Base-by-base conservation (phyloP, 495 filamentous ascomycete genomes). In the Halenospora varia region DNA sequence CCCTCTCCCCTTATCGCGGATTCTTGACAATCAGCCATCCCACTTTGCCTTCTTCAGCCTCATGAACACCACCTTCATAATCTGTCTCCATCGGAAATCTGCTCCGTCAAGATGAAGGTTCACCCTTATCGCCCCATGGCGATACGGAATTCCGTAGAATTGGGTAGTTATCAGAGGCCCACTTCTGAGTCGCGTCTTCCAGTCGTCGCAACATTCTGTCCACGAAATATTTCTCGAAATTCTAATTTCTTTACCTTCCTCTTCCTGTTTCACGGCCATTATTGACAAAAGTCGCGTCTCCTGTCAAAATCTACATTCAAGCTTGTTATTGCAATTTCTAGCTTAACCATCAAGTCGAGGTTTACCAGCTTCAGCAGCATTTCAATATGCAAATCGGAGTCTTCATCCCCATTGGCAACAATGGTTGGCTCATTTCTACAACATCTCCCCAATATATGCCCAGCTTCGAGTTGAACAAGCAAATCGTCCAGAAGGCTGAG, bases 381-480 rank as follows among this genome's bases (percentile, higher is more conserved):
- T 46, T 49, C 57, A 35, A 23, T 18, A 59, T 59, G 56, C 48
- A 68, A 22, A 68, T 70, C 46, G 63, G 68, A 2, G 62, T 70
- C 55, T 70, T 70, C 57, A 63, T 68, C 54, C 68, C 68, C 24
- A 68, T 66, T 47, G 62, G 66, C 50, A 71, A 67, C 55, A 71
- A 71, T 62, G 66, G 68, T 42, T 71, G 65, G 66, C 53, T 69
- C 17, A 68, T 71, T 35, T 66, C 62, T 13, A 69, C 66, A 10
- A 66, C 61, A 10, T 53, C 66, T 0, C 68, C 68, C 6, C 66
- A 71, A 51, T 69, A 69, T 51, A 66, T 60, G 59, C 66, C 66
- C 17, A 64, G 52, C 49, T 71, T 66, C 29, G 66, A 69, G 51
- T 61, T 71, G 18, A 71, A 71, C 61, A 69, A 69, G 52, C 50